These are phyloP conservation scores for Fusarium sp. DNA, from an alignment of 2,329 filamentous ascomycete species.

Conservation along the genomic window DNA sequence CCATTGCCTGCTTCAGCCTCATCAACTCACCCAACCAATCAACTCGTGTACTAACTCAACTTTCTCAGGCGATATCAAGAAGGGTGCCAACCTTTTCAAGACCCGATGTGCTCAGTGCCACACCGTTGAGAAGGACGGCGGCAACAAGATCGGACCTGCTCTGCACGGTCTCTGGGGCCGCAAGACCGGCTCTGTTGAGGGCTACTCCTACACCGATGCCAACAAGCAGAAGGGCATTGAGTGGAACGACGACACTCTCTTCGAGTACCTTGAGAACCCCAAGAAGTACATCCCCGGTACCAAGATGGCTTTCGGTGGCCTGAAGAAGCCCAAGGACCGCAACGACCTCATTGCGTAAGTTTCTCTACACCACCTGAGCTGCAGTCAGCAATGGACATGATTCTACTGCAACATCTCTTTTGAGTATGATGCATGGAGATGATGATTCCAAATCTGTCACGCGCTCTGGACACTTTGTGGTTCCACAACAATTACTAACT, in stretches of 20 bases:
- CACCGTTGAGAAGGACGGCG: constrained; percentile 88
- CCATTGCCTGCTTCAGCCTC: background rate
- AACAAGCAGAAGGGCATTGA: constrained; percentile 97
- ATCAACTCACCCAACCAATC: background rate
- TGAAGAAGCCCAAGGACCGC: constrained; percentile 99
- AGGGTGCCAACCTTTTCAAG: constrained; percentile 99
- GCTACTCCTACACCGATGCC: constrained; percentile 98
- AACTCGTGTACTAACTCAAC: constrained; percentile 46
- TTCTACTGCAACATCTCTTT: background rate
- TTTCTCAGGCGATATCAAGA: constrained; percentile 88
- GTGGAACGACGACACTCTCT: constrained; percentile 90
- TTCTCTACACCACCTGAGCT: background rate
- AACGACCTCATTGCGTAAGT: constrained; percentile 98
- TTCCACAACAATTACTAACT: constrained; percentile 40
- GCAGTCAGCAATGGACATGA: background rate
- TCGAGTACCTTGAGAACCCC: constrained; percentile 99
- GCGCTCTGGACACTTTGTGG: background rate
- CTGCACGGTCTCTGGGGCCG: constrained; percentile 98
- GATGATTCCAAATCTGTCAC: background rate
- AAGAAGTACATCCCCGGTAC: constrained; percentile 99
- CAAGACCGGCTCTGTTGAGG: constrained; percentile 89
- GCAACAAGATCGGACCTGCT: constrained; percentile 98
- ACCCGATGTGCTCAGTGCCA: constrained; percentile 99
- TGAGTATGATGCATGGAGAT: background rate
- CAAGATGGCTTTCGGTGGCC: constrained; percentile 99